phyloP scores from a whole-genome alignment of 1,139 yeast species.

The Pichia sp. region DNA sequence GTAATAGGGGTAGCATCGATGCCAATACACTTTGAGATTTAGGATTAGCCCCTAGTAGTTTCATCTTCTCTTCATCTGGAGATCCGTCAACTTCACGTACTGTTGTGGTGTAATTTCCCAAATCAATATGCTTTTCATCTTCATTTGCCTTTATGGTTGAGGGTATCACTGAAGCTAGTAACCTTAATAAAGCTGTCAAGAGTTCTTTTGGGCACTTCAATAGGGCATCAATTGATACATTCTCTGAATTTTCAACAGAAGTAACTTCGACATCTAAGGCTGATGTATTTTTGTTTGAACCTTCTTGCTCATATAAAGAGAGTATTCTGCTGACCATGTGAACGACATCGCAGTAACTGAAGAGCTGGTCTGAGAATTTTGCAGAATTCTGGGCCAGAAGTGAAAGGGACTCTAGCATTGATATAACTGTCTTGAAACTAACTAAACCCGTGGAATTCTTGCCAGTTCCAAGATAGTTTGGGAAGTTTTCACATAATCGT shows the following conservation, averaged over 20 bases:
- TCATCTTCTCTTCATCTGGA: too few species aligned
- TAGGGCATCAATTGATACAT: slow-evolving; percentile 54
- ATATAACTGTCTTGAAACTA: slow-evolving; percentile 29
- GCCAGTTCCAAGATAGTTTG: slow-evolving; percentile 21
- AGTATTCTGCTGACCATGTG: slow-evolving; percentile 39
- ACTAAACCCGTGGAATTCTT: slow-evolving; percentile 19
- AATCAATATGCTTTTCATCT: too few species aligned
- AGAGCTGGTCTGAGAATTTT: slow-evolving; percentile 33
- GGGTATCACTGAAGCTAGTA: slow-evolving; percentile 57
- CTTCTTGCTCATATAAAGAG: slow-evolving; percentile 21
- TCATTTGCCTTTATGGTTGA: slow-evolving; percentile 15
- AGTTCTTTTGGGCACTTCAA: slow-evolving; percentile 72
- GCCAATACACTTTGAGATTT: too few species aligned
- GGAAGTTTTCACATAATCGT: slow-evolving; percentile 25
- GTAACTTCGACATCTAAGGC: too few species aligned
- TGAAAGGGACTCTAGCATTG: slow-evolving; percentile 38
- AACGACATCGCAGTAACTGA: slow-evolving; percentile 37
- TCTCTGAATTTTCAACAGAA: too few species aligned
- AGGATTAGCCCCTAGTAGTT: too few species aligned
- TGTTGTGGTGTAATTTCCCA: too few species aligned
- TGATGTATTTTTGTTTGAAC: neutral
- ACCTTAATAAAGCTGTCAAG: slow-evolving; percentile 45
- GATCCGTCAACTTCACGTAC: too few species aligned
- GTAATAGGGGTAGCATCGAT: slow-evolving; percentile 50
- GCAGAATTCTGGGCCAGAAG: slow-evolving; percentile 35